Evolutionary conservation across 169 alveolate species (phyloP).

Genomic region (Plasmodium blacklocki): DNA sequence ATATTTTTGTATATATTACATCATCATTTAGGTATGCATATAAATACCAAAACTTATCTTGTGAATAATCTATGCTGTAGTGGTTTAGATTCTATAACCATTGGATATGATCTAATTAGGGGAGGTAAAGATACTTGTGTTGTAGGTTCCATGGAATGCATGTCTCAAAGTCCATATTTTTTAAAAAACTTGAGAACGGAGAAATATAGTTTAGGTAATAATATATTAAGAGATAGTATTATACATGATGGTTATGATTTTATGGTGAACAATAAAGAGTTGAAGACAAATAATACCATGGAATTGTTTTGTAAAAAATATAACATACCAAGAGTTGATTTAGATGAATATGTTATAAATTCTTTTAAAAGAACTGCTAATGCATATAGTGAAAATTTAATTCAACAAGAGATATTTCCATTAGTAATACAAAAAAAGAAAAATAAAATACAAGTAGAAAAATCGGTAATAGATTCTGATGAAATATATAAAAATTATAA

Average conservation of each 20-base stretch:
- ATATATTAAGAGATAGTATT: conserved; percentile 75
- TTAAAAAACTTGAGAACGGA: conserved; percentile 78
- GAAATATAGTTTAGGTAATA: conserved; percentile 79
- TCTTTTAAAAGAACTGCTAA: conserved; percentile 78
- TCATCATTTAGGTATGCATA: conserved; percentile 63
- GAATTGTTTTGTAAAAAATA: conserved; percentile 73
- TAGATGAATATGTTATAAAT: conserved; percentile 78
- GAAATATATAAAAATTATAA: conserved; percentile 47
- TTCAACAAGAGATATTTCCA: conserved; percentile 80
- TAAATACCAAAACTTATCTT: conserved; percentile 67
- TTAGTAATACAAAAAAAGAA: conserved; percentile 71
- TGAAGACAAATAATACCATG: conserved; percentile 60
- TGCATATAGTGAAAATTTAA: conserved; percentile 82
- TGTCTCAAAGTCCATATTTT: conserved; percentile 81
- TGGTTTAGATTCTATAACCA: conserved; percentile 78
- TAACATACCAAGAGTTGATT: conserved; percentile 77
- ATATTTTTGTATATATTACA: not conserved
- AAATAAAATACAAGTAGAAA: conserved; percentile 9
- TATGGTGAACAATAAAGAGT: conserved; percentile 32
- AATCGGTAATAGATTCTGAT: conserved; percentile 24
- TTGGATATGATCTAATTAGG: conserved; percentile 76
- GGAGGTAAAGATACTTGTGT: conserved; percentile 78
- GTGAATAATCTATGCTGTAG: conserved; percentile 79
- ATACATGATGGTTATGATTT: conserved; percentile 76
- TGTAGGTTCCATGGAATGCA: conserved; percentile 81